phyloP scores from a whole-genome alignment of 148 eudicot species.

The Spergularia bocconei region DNA sequence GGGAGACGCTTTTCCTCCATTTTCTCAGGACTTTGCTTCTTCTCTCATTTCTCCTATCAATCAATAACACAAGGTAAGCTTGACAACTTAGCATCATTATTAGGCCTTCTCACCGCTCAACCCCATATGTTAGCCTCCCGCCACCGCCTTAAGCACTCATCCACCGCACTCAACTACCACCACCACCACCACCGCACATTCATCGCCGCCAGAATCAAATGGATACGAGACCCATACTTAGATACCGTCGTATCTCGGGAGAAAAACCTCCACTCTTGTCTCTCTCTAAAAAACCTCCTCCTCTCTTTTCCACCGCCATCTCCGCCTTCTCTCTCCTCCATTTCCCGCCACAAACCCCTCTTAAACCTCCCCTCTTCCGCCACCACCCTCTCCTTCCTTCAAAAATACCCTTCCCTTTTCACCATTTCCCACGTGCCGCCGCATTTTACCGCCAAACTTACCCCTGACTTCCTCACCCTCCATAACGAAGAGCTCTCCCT shows the following conservation, averaged over 20 bases:
- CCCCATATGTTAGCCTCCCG: background rate
- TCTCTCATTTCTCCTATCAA: no score
- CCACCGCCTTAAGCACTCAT: background rate
- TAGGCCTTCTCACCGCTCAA: background rate
- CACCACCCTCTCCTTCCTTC: conserved; percentile 46
- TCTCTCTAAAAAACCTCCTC: conserved; percentile 53
- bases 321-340: conserved; percentile 42
- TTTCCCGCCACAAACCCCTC: conserved; percentile 39
- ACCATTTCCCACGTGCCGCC: conserved; percentile 35
- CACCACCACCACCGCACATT: conserved; percentile 37
- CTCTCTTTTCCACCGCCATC: conserved; percentile 53
- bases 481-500: conserved; percentile 45
- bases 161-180: background rate
- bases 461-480: conserved; percentile 45
- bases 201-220: conserved; percentile 56
- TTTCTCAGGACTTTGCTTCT: no score
- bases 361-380: conserved; percentile 46
- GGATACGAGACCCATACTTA: conserved; percentile 63
- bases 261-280: conserved; percentile 53
- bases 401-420: conserved; percentile 59
- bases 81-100: no score
- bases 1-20: no score
- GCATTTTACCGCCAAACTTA: conserved; percentile 33
- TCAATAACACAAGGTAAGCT: no score
- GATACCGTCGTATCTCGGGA: conserved; percentile 57